phyloP scores from a whole-genome alignment of 768 basidiomycete genomes.

The Lepiota subincarnata region DNA sequence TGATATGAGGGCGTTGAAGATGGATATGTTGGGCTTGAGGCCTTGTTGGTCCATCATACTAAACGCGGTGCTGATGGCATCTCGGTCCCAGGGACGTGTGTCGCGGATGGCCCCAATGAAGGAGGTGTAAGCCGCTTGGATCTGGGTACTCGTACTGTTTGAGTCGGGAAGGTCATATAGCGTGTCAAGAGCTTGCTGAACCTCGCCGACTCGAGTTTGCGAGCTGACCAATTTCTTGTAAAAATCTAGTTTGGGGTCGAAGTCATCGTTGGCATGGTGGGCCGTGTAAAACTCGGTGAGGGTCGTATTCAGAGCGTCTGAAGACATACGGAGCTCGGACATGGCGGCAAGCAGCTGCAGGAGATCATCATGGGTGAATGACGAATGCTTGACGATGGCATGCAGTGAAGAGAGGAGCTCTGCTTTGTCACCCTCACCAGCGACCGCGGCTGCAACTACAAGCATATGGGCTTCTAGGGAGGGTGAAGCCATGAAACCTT shows the following conservation, averaged over 20 bases:
- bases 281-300: neutral
- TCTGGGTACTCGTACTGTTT: neutral
- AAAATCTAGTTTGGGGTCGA: neutral
- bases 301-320: neutral
- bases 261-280: neutral
- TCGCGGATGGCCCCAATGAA: slow-evolving; percentile 3
- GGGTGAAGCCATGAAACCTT: slow-evolving; percentile 2
- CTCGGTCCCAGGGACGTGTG: neutral
- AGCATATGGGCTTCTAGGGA: slow-evolving; percentile 9
- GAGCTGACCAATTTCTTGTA: neutral
- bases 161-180: neutral
- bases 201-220: neutral
- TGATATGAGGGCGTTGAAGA: slow-evolving; percentile 9
- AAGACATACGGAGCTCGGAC: neutral
- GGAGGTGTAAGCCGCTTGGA: neutral
- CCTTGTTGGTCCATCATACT: slow-evolving; percentile 7
- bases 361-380: neutral
- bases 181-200: neutral
- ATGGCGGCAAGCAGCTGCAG: neutral
- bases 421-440: neutral
- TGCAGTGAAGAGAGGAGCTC: neutral
- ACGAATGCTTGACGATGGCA: neutral
- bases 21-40: neutral
- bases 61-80: neutral
- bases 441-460: neutral